Base-by-base conservation (phyloP, 2,329 filamentous ascomycete species). In the Claviceps sp. region DNA sequence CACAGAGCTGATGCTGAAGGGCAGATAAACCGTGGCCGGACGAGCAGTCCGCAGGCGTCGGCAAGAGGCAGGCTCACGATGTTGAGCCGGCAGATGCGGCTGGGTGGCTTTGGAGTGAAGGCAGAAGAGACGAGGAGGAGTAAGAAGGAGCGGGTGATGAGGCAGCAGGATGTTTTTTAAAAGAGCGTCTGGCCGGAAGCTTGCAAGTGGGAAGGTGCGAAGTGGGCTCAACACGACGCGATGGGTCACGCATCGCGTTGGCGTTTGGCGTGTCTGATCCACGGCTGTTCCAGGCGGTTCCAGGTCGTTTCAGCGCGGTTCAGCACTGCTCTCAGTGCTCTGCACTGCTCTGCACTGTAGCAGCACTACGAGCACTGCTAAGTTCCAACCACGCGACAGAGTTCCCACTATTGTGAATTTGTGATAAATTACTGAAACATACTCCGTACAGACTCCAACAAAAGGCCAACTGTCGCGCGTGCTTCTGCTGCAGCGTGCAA, bases 211-310 rank as follows among this genome's bases (percentile, higher is more conserved):
- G 44, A 37, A 37, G 26, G 16, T 24, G n/a, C 26, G 40, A 50
- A 54, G 52, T 51, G 52, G 52, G 49, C 52, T 51, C 45, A 47
- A 55, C 55, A 58, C 56, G 55, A 57, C 56, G 56, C 56, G 56
- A 46, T 48, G 40, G 52, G 51, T 4, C 38, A 52, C 57, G 56
- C 54, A 50, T 57, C 54, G 57, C 57, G 57, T 59, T 48, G 51
- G 48, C 52, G 52, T 54, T 51, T 20, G 49, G 42, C 37, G 30
- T 47, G 18, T 34, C 30, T 34, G 30, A 34, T 34, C 30, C 30
- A 34, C 30, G 30, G 30, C 30, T 34, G 30, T 34, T 34, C 30
- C 30, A 34, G 30, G 30, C 30, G 30, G 30, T 34, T 34, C 30
- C 30, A 34, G 30, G 30, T 9, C 30, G 30, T 34, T 34, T 34